Percentiles rank a stretch among this genome's conserved stretches.
Conservation (phyloP, 129 eudicot species). For the Oenanthe sinensis region DNA sequence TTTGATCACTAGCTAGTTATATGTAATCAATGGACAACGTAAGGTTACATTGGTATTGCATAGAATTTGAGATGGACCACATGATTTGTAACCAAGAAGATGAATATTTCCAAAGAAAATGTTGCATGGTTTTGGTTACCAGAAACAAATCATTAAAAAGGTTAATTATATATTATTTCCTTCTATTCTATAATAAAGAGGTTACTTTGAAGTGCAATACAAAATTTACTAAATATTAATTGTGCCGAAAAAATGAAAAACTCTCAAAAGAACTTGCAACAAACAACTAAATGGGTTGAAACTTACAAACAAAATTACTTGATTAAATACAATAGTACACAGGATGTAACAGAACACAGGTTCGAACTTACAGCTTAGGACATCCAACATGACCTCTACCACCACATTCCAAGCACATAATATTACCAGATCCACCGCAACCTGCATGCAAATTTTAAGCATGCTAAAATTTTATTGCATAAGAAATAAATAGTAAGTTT, state of each 20-base stretch:
- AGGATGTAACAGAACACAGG: neutral
- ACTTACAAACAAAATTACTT: neutral
- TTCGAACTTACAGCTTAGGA: constrained; percentile 13
- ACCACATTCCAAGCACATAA: constrained; percentile 79
- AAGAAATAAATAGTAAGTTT: neutral
- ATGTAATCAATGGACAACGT: neutral
- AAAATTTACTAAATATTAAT: neutral
- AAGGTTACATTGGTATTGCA: neutral
- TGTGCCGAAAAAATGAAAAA: neutral
- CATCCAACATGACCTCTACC: constrained; percentile 67
- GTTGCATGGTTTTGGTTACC: neutral
- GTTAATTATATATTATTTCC: neutral
- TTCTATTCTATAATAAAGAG: neutral
- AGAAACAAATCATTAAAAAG: neutral
- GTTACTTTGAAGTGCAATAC: neutral
- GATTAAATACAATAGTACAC: neutral
- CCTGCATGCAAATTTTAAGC: constrained; percentile 37
- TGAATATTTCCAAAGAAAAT: neutral
- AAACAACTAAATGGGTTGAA: neutral
- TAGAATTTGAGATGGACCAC: neutral
- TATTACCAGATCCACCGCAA: constrained; percentile 92
- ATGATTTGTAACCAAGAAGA: neutral
- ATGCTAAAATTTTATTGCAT: neutral
- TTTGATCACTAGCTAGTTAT: neutral
- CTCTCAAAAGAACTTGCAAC: neutral